These are phyloP conservation scores for Ascocoryne sarcoides DNA, from an alignment of 2,329 filamentous ascomycete genomes.

Conservation along the genomic window DNA sequence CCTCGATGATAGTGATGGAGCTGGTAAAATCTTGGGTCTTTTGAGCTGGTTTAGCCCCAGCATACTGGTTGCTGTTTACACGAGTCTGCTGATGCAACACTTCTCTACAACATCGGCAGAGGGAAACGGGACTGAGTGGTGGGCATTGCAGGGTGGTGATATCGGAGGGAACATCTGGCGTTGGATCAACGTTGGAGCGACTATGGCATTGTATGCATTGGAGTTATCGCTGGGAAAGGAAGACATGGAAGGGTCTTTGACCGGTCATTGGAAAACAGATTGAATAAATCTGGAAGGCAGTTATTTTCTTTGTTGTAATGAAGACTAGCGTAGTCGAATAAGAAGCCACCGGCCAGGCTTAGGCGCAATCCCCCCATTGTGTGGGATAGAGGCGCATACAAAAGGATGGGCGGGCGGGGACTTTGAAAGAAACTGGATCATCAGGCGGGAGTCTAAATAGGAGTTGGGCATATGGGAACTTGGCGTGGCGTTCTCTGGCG, in stretches of 20 bases:
- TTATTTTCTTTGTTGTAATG: conserved; percentile 6
- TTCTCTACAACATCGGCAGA: conserved; percentile 67
- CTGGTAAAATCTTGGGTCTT: conserved; percentile 70
- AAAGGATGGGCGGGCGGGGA: neutral
- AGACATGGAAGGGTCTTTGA: conserved; percentile 63
- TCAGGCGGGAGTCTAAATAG: neutral
- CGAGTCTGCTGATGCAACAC: conserved; percentile 88
- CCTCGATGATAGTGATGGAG: conserved; percentile 76
- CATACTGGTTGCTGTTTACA: conserved; percentile 93
- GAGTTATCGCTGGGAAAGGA: conserved; percentile 82
- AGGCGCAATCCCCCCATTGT: too few relatives aligned
- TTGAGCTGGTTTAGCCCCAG: conserved; percentile 92
- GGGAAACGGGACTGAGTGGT: conserved; percentile 60
- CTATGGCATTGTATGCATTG: conserved; percentile 82
- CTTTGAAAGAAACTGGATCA: neutral
- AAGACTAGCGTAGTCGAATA: too few relatives aligned
- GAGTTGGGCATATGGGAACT: conserved; percentile 9
- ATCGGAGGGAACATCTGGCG: conserved; percentile 80
- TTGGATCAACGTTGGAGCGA: conserved; percentile 86
- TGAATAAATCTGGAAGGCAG: conserved; percentile 36
- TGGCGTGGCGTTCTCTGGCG: conserved; percentile 12
- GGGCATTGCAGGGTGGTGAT: conserved; percentile 77
- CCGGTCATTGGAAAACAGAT: conserved; percentile 88
- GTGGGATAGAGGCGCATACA: too few relatives aligned
- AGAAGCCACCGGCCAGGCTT: too few relatives aligned